A percentile compares a stretch with the other conserved stretches of the same genome.
These are phyloP conservation scores for Flaveria ramosissima DNA, from an alignment of 129 eudicot genomes.

Conservation along the genomic window DNA sequence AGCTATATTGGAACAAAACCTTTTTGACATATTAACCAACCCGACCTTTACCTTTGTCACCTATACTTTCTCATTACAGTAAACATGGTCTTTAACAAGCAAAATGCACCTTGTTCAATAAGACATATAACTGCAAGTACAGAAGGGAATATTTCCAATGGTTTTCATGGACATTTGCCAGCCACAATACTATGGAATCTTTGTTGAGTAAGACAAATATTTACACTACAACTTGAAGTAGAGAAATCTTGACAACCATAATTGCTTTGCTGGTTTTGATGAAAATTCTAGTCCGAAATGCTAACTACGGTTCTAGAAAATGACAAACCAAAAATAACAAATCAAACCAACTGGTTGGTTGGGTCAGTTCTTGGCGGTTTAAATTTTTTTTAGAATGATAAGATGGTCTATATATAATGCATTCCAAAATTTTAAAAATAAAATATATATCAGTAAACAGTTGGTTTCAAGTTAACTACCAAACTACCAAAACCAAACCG, in stretches of 20 bases:
- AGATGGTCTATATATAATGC: too few species aligned
- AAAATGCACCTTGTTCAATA: too few species aligned
- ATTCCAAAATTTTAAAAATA: too few species aligned
- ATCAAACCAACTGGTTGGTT: too few species aligned
- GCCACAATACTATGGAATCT: too few species aligned
- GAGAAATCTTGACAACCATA: background rate
- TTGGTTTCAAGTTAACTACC: background rate
- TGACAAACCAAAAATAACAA: too few species aligned
- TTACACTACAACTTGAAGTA: background rate
- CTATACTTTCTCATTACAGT: background rate
- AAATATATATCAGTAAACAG: background rate
- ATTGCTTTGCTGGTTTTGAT: background rate
- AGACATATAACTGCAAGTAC: too few species aligned
- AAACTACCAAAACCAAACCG: background rate
- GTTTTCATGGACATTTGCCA: too few species aligned
- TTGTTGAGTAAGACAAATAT: too few species aligned
- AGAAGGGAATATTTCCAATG: too few species aligned
- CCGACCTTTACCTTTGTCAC: background rate
- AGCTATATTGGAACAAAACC: background rate
- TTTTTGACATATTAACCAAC: background rate
- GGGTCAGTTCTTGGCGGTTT: too few species aligned
- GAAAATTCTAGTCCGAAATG: background rate
- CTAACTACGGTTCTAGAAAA: background rate
- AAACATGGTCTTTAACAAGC: background rate
- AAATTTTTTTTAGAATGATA: too few species aligned